Conservation (phyloP, 345 rosid genomes). For the Bruguiera gymnorhiza region DNA sequence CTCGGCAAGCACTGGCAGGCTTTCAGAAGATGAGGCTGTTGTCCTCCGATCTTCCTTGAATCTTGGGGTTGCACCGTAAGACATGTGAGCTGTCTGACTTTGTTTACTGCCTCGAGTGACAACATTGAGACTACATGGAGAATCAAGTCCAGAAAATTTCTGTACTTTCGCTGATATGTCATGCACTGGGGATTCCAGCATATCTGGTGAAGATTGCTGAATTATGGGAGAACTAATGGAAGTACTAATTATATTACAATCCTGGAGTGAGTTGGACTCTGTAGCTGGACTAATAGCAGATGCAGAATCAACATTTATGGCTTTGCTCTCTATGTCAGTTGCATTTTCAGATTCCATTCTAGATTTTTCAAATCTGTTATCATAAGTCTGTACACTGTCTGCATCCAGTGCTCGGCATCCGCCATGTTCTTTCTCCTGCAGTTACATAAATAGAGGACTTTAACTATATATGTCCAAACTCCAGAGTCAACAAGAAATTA, state of each 20-base stretch:
- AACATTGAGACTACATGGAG: not conserved
- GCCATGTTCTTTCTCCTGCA: conserved; percentile 26
- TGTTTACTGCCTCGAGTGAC: conserved; percentile 9
- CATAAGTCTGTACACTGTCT: not conserved
- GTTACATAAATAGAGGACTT: not conserved
- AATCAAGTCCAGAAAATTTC: not conserved
- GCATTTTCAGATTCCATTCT: conserved; percentile 9
- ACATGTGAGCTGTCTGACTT: conserved; percentile 6
- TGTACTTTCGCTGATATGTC: conserved; percentile 7
- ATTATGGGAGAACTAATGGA: conserved; percentile 24
- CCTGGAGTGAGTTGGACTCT: not conserved
- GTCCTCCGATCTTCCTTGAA: conserved; percentile 11
- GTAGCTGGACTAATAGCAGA: conserved; percentile 5
- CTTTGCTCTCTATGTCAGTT: not conserved
- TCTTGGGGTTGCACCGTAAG: not conserved
- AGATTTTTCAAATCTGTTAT: not conserved
- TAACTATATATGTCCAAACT: not conserved
- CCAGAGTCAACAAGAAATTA: not conserved
- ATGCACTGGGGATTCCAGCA: conserved; percentile 7
- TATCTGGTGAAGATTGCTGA: conserved; percentile 33
- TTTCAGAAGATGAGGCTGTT: conserved; percentile 39
- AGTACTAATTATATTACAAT: conserved; percentile 20
- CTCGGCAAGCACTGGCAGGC: conserved; percentile 31
- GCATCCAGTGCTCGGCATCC: conserved; percentile 5
- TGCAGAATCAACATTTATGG: conserved; percentile 16